Percentiles rank a stretch among this genome's conserved stretches.
phyloP scores from a whole-genome alignment of 2,329 filamentous ascomycete genomes.

The Paracoccidioides brasiliensis region DNA sequence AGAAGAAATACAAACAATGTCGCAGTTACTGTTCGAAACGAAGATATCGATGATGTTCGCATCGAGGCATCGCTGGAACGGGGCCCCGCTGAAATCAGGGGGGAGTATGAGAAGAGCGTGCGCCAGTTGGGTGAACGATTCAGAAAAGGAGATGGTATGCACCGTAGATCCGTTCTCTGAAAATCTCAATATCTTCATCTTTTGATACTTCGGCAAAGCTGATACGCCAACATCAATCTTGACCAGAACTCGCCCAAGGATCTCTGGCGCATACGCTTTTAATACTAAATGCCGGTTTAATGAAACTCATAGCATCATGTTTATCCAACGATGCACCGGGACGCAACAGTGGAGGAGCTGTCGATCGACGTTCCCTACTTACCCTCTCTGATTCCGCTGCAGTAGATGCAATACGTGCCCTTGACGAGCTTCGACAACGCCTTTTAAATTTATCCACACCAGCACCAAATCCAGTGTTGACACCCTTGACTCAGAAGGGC shows the following conservation, averaged over 20 bases:
- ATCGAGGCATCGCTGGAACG: neutral
- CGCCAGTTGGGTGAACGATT: neutral
- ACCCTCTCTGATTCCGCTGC: slow-evolving; percentile 2
- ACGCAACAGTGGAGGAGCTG: neutral
- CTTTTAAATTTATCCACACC: neutral
- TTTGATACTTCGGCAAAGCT: no score
- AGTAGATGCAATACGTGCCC: neutral
- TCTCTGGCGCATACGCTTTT: slow-evolving; percentile 2
- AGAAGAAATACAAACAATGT: neutral
- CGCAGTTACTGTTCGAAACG: neutral
- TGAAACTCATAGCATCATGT: slow-evolving; percentile 3
- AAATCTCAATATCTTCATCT: neutral
- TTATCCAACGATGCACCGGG: neutral
- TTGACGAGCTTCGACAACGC: slow-evolving; percentile 3
- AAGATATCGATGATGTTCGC: neutral
- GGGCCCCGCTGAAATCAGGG: slow-evolving; percentile 1
- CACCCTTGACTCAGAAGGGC: neutral
- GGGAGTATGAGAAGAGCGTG: slow-evolving; percentile 1
- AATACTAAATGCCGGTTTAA: slow-evolving; percentile 2
- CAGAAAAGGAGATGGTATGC: slow-evolving; percentile 2
- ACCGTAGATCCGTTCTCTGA: neutral
- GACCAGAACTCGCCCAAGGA: neutral
- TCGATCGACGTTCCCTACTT: slow-evolving; percentile 1
- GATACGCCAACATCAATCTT: neutral
- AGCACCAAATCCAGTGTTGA: neutral